Percentiles rank a stretch among this genome's conserved stretches.
phyloP scores from a whole-genome alignment of 192 early-diverging fungal species.

The Dissophora globulifera region DNA sequence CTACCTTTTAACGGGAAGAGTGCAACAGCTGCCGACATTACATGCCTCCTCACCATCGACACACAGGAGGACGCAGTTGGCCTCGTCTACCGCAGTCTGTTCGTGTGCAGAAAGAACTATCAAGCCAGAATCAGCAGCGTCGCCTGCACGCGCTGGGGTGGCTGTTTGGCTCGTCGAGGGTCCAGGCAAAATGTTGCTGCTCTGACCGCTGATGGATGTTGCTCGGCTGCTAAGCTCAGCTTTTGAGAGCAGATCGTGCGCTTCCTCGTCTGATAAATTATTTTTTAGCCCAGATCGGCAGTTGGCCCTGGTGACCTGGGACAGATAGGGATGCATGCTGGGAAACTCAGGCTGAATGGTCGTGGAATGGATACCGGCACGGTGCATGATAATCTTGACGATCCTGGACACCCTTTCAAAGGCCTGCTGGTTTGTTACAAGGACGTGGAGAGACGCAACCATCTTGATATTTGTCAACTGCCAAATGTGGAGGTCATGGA shows the following conservation, averaged over 20 bases:
- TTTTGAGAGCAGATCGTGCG: not conserved
- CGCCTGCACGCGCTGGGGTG: not conserved
- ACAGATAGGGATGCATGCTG: constrained; percentile 31
- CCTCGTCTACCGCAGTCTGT: not conserved
- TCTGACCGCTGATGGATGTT: constrained; percentile 20
- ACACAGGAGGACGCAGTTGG: constrained; percentile 35
- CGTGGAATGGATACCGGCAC: constrained; percentile 84
- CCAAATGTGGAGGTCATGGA: constrained; percentile 96
- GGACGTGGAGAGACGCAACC: constrained; percentile 86
- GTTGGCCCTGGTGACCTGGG: not conserved
- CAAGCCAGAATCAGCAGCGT: not conserved
- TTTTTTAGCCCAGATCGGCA: constrained; percentile 1
- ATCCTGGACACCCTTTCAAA: constrained; percentile 78
- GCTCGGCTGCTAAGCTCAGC: constrained; percentile 9
- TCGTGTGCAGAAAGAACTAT: constrained; percentile 8
- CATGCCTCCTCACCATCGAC: constrained; percentile 42
- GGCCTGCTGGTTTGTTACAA: constrained; percentile 64
- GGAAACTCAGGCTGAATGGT: constrained; percentile 93
- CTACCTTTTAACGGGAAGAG: constrained; percentile 44
- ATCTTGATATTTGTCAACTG: constrained; percentile 86
- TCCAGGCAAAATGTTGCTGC: constrained; percentile 6
- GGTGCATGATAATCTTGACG: constrained; percentile 84
- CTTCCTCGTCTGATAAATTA: constrained; percentile 11
- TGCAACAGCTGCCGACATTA: constrained; percentile 42
- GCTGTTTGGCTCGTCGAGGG: not conserved